A percentile compares a stretch with the other conserved stretches of the same genome.
Conservation (phyloP, 2,329 filamentous ascomycete genomes). For the Beauveria rudraprayagi region DNA sequence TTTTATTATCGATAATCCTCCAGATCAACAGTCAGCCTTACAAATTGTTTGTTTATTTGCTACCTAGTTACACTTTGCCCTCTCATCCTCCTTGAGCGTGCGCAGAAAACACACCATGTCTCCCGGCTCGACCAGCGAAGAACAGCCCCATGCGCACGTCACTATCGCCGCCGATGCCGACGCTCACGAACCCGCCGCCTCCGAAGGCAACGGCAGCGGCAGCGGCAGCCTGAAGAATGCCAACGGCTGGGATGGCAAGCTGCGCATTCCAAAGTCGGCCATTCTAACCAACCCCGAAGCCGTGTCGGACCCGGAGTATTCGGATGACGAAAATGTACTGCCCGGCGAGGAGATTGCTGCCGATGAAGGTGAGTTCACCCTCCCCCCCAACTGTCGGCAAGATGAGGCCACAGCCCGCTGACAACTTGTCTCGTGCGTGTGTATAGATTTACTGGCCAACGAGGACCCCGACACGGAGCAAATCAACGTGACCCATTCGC, state of each 20-base stretch:
- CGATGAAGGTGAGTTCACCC: constrained; percentile 58
- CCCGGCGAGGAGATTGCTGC: constrained; percentile 68
- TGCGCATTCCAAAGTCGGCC: constrained; percentile 57
- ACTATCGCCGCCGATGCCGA: constrained; percentile 36
- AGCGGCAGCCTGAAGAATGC: constrained; percentile 47
- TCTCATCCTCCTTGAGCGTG: background rate
- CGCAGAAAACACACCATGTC: constrained; percentile 30
- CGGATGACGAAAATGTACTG: constrained; percentile 59
- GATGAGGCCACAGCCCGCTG: background rate
- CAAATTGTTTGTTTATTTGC: background rate
- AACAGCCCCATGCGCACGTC: constrained; percentile 35
- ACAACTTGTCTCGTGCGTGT: background rate
- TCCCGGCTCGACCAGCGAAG: constrained; percentile 24
- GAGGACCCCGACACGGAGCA: constrained; percentile 59
- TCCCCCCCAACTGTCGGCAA: too few relatives aligned
- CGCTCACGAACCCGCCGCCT: background rate
- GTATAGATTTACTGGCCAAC: constrained; percentile 50
- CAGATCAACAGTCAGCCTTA: background rate
- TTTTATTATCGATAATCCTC: constrained; percentile 3
- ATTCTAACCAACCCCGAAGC: constrained; percentile 71
- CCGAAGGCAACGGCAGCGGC: constrained; percentile 28
- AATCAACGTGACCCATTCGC: constrained; percentile 84
- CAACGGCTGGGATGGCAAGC: constrained; percentile 78
- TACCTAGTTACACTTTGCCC: background rate
- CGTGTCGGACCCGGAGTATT: constrained; percentile 77